phyloP scores from a whole-genome alignment of 352 stramenopile genomes.

The Achlya hypogyna region DNA sequence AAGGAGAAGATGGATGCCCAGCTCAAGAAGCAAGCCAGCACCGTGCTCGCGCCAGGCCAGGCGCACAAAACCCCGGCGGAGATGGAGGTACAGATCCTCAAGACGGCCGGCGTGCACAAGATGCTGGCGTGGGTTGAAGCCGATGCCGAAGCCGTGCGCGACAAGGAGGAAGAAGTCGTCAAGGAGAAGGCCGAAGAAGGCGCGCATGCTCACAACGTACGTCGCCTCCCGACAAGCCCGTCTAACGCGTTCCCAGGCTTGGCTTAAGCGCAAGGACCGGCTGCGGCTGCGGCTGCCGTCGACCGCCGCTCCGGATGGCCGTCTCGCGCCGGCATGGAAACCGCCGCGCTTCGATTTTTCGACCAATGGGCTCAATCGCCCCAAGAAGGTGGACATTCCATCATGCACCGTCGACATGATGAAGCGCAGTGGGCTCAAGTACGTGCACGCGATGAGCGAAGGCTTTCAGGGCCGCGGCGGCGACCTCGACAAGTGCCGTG shows the following conservation, averaged over 20 bases:
- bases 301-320: not conserved
- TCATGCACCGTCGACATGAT: conserved; percentile 72
- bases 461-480: conserved; percentile 73
- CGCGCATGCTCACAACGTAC: conserved; percentile 49
- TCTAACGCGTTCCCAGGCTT: not conserved
- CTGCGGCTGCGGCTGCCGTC: conserved; percentile 57
- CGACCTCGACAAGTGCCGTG: conserved; percentile 71
- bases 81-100: conserved; percentile 53
- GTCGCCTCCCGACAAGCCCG: not conserved
- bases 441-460: conserved; percentile 79
- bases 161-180: conserved; percentile 54
- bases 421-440: conserved; percentile 64
- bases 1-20: conserved; percentile 43
- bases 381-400: conserved; percentile 42
- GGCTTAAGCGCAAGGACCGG: conserved; percentile 61
- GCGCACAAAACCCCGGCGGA: conserved; percentile 22
- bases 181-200: conserved; percentile 63
- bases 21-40: conserved; percentile 21
- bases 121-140: conserved; percentile 74
- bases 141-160: conserved; percentile 55
- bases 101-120: conserved; percentile 48
- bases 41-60: not conserved
- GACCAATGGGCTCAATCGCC: conserved; percentile 46
- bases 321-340: conserved; percentile 23
- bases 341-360: conserved; percentile 71